phyloP scores from a whole-genome alignment of 2,329 filamentous ascomycete species.

The Colletotrichum plurivorum region DNA sequence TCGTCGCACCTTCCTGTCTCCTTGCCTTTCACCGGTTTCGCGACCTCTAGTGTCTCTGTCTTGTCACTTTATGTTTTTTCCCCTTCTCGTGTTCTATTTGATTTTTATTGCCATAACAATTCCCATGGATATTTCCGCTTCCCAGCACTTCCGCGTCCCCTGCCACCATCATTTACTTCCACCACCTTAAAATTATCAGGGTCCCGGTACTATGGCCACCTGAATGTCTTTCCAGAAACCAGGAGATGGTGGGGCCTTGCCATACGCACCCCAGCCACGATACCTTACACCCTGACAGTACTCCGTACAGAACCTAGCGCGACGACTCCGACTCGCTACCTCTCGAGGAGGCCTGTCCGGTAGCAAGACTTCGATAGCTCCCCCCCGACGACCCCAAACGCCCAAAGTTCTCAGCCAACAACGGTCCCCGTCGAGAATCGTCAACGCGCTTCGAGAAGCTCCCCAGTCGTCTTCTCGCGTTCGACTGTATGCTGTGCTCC shows the following conservation, averaged over 20 bases:
- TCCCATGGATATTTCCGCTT: constrained; percentile 30
- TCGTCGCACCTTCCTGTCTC: background rate
- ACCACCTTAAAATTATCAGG: constrained; percentile 39
- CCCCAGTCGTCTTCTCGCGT: constrained; percentile 12
- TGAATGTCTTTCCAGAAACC: constrained; percentile 39
- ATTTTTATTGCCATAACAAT: background rate
- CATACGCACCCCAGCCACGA: constrained; percentile 21
- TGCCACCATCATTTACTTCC: constrained; percentile 37
- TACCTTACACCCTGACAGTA: constrained; percentile 12
- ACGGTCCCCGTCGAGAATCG: constrained; percentile 17
- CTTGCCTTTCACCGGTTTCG: background rate
- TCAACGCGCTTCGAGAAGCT: constrained; percentile 19
- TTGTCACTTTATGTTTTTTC: too few relatives aligned
- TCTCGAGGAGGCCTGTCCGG: constrained; percentile 23
- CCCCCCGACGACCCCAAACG: constrained; percentile 14
- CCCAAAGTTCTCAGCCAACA: constrained; percentile 29
- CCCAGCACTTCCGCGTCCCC: constrained; percentile 20
- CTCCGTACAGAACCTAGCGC: background rate
- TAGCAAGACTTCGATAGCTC: constrained; percentile 6
- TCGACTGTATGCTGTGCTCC: constrained; percentile 15
- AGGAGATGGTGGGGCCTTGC: constrained; percentile 28
- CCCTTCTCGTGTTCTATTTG: constrained; percentile 1
- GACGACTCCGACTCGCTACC: background rate
- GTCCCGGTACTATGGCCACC: constrained; percentile 39
- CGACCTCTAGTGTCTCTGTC: background rate